Base-by-base conservation (phyloP, 164 flowering plant genomes). In the Vitis rupestris region DNA sequence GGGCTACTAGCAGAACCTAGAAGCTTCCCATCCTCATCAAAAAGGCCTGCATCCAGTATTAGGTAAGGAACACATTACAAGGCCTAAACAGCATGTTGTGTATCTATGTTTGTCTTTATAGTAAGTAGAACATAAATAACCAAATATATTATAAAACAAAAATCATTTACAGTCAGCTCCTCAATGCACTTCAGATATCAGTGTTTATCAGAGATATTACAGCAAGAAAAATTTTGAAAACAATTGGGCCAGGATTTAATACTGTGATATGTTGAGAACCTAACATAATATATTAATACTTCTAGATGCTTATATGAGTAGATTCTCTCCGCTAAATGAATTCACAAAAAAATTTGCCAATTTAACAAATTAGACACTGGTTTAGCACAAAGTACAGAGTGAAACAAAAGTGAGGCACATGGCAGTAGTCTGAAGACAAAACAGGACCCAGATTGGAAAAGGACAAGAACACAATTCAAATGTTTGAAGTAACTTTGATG, bases 1-100 rank as follows among this genome's bases (percentile, higher is more conserved):
- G 96, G 94, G 80, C 98, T 85, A 80, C 92, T 93, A 59, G 96
- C 84, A 78, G 88, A 83, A 70, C 99, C 90, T 52, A 95, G 76
- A 70, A 92, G 94, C 79, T 83, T 87, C 10, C 97, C 99, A 13
- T 76, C 77, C 61, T 85, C 91, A 80, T 91, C 93, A 76, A 95
- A 95, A 10, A 92, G 70, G 70, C 98, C 99, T 92, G 85, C 68
- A 80, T 48, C 65, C 78, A 52, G 66, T 61, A 61, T 11, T 37
- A 3, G 51, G 17, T n/a, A 9, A 6, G 13, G 17, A 68, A 29
- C 23, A 64, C 51, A 49, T 48, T 65, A 47, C 19, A 19, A 52
- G 37, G 13, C 15, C 29, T 15, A 29, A 64, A 50, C 19, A 27
- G 50, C 0, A 64, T 53, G 8, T 6, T 57, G 29, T 57, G 6